Evolutionary conservation across 2,329 filamentous ascomycete genomes (phyloP), one percentile per base, ranked within the genome.

Genomic region (Colletotrichum cordylinicola): DNA sequence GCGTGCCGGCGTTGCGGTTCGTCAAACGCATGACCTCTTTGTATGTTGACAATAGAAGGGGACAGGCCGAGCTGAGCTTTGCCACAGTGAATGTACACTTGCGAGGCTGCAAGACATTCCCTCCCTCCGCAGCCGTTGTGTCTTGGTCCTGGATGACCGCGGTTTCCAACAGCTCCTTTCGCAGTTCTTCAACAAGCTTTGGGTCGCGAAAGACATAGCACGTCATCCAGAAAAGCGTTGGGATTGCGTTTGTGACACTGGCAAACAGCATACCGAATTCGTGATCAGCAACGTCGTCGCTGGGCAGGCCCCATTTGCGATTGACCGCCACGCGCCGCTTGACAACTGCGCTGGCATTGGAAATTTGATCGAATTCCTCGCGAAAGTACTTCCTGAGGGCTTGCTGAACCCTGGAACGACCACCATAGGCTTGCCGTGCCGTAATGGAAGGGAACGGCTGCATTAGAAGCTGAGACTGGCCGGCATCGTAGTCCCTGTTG

Each of bases 201-300:
- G 64, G 27, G 24, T 72, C 64, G 64, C 55, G 55, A 55, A 83
- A 80, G 15, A 87, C 69, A 60, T 83, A 78, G 16, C 78, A 70
- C 9, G 86, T 77, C 24, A 83, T 78, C 85, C 85, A 87, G 73
- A 85, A 85, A 3, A 82, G 64, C 3, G 82, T 82, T 2, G 84
- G 84, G 21, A 84, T 82, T 1, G 85, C 83, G 79, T 87, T 87
- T 1, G 82, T 80, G 2, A 82, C 81, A 4, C 81, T 78, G 3
- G 81, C 82, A 71, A 82, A 82, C 1, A 82, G 70, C 12, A 86
- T 71, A 12, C 80, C 77, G 2, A 85, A 74, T 58, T 87, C 84
- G 43, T 83, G 76, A n/a, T 79, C 74, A 6, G 80, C 81, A 12
- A 84, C 74, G 18, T 84, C 82, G 4, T 75, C n/a, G 13, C 78